Conservation (phyloP, 768 basidiomycete species). For the Hygrophorus russula region DNA sequence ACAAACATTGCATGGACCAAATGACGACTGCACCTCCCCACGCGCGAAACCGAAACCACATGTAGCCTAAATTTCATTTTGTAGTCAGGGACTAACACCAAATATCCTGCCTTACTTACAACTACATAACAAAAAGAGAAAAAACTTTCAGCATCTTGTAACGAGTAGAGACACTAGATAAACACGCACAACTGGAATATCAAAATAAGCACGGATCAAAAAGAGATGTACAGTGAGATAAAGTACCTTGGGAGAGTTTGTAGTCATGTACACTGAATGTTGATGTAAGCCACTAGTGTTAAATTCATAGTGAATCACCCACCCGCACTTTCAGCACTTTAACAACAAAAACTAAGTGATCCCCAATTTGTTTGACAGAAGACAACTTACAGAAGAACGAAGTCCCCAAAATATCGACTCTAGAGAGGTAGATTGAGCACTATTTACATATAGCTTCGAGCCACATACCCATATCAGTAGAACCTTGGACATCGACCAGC, state of each 20-base stretch:
- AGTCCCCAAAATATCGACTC: constrained; percentile 20
- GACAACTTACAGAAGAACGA: constrained; percentile 15
- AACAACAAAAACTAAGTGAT: constrained; percentile 2
- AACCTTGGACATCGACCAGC: constrained; percentile 13
- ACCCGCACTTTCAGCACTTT: constrained; percentile 8
- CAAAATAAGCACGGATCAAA: background rate
- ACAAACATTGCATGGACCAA: constrained; percentile 19
- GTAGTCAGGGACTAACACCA: background rate
- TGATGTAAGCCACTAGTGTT: background rate
- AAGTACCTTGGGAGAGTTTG: background rate
- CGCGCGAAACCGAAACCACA: constrained; percentile 12
- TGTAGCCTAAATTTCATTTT: constrained; percentile 13
- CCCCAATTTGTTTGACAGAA: background rate
- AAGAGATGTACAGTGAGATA: background rate
- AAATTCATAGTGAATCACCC: background rate
- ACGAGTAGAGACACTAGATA: background rate
- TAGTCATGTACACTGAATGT: background rate
- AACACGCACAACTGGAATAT: constrained; percentile 11
- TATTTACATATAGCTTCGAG: background rate
- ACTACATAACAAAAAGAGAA: background rate
- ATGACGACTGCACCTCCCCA: constrained; percentile 14
- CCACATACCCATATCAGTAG: constrained; percentile 15
- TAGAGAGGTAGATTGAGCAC: constrained; percentile 3
- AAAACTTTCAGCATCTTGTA: background rate
- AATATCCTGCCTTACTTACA: constrained; percentile 1